These are phyloP conservation scores for Agastache rugosa DNA, from an alignment of 257 asterid genomes.

Conservation along the genomic window DNA sequence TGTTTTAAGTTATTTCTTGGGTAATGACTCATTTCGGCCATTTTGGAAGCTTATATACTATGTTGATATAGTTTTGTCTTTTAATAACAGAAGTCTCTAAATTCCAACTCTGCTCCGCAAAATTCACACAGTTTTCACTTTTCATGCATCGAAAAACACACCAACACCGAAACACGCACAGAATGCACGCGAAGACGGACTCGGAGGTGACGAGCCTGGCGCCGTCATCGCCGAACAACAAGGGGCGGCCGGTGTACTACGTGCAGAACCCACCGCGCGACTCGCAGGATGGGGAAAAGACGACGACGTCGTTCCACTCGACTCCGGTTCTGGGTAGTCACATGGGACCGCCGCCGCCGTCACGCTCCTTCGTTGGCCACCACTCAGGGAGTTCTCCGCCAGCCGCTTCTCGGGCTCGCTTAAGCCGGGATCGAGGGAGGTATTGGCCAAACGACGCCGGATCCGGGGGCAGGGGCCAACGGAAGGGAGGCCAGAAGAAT, in stretches of 20 bases:
- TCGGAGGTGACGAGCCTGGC: slow-evolving; percentile 92
- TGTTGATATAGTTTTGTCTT: no score
- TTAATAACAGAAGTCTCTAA: no score
- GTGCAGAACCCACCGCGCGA: slow-evolving; percentile 94
- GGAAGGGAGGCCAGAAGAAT: no score
- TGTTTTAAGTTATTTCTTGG: no score
- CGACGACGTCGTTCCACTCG: slow-evolving; percentile 80
- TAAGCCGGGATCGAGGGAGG: no score
- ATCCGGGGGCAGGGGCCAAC: no score
- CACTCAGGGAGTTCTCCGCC: no score
- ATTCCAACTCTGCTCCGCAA: slow-evolving; percentile 16
- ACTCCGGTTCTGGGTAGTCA: slow-evolving; percentile 81
- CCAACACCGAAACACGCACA: slow-evolving; percentile 25
- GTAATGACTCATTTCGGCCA: no score
- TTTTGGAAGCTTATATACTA: no score
- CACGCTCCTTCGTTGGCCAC: slow-evolving; percentile 79
- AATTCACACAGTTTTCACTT: neutral
- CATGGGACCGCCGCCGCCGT: slow-evolving; percentile 87
- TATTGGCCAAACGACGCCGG: no score
- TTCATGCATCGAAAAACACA: neutral
- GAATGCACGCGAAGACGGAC: slow-evolving; percentile 90
- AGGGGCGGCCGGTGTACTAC: slow-evolving; percentile 76
- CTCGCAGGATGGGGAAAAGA: slow-evolving; percentile 92
- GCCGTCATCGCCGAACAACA: slow-evolving; percentile 87
- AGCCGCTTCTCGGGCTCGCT: no score